Evolutionary conservation across 2,329 filamentous ascomycete species (phyloP).

Genomic region (Chaetomium strumarium): DNA sequence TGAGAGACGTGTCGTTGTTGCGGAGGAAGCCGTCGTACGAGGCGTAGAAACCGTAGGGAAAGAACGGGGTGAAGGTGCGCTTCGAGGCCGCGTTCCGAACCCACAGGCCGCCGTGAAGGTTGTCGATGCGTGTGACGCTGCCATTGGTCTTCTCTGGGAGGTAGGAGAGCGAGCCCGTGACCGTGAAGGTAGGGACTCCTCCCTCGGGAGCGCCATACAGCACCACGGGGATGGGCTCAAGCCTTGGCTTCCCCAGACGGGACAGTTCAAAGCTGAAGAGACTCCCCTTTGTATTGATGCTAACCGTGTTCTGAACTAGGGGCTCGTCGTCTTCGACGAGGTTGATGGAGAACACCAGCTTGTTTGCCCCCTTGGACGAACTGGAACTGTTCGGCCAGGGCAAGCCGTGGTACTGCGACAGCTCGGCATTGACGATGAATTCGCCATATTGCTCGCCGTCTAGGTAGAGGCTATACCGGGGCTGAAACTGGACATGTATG

Average conservation of each 20-base stretch:
- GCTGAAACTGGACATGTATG: constrained; percentile 39
- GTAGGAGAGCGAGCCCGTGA: constrained; percentile 34
- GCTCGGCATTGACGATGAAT: constrained; percentile 38
- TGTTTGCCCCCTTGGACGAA: constrained; percentile 11
- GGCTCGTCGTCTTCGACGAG: constrained; percentile 27
- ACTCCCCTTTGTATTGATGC: constrained; percentile 31
- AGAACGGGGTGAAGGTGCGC: constrained; percentile 34
- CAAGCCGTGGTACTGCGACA: constrained; percentile 37
- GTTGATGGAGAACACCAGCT: constrained; percentile 35
- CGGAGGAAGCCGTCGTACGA: constrained; percentile 39
- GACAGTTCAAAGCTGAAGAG: constrained; percentile 35
- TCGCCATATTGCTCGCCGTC: constrained; percentile 36
- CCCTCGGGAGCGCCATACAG: constrained; percentile 31
- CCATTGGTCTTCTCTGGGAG: constrained; percentile 39
- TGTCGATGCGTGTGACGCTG: constrained; percentile 42
- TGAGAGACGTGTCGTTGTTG: constrained; percentile 32
- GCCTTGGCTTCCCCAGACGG: constrained; percentile 29
- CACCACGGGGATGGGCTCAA: constrained; percentile 35
- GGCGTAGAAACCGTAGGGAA: constrained; percentile 42
- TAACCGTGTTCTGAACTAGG: constrained; percentile 32
- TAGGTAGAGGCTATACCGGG: constrained; percentile 43
- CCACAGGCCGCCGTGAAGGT: constrained; percentile 38
- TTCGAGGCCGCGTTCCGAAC: constrained; percentile 34
- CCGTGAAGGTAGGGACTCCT: constrained; percentile 32
- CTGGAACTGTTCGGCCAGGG: constrained; percentile 30